These are phyloP conservation scores for Aspergillus amoenus DNA, from an alignment of 2,329 filamentous ascomycete species.

Conservation along the genomic window DNA sequence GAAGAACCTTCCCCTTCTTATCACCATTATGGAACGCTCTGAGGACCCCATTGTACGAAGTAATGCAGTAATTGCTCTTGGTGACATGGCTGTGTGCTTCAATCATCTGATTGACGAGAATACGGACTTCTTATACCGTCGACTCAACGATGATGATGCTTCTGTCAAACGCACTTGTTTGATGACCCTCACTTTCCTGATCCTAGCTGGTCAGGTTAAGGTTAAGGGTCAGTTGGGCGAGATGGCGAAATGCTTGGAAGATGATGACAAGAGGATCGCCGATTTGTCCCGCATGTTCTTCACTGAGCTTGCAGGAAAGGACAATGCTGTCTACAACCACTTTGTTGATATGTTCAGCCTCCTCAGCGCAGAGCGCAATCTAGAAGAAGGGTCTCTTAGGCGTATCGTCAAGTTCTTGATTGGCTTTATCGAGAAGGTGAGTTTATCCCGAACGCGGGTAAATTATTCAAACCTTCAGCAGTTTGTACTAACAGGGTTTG, in stretches of 20 bases:
- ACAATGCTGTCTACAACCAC: conserved; percentile 98
- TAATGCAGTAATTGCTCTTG: conserved; percentile 94
- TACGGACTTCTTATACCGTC: conserved; percentile 93
- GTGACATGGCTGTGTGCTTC: conserved; percentile 99
- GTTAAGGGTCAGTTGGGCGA: conserved; percentile 97
- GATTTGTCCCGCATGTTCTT: conserved; percentile 98
- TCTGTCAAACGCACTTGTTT: conserved; percentile 96
- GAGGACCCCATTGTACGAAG: conserved; percentile 88
- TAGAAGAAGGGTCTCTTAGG: conserved; percentile 83
- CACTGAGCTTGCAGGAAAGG: conserved; percentile 93
- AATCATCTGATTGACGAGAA: conserved; percentile 99
- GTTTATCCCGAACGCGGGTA: not conserved
- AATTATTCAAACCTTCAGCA: not conserved
- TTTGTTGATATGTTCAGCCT: conserved; percentile 99
- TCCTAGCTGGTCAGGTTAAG: conserved; percentile 96
- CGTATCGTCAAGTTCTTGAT: conserved; percentile 89
- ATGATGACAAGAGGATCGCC: conserved; percentile 89
- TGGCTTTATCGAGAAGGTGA: conserved; percentile 95
- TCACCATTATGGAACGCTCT: conserved; percentile 96
- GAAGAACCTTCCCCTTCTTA: conserved; percentile 83
- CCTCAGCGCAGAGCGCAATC: conserved; percentile 73
- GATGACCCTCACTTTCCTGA: conserved; percentile 97
- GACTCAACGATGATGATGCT: conserved; percentile 81
- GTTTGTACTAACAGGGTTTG: not conserved
- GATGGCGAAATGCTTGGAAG: conserved; percentile 98